phyloP scores from a whole-genome alignment of 805 yeast genomes.

The Cyberlindnera veronae region DNA sequence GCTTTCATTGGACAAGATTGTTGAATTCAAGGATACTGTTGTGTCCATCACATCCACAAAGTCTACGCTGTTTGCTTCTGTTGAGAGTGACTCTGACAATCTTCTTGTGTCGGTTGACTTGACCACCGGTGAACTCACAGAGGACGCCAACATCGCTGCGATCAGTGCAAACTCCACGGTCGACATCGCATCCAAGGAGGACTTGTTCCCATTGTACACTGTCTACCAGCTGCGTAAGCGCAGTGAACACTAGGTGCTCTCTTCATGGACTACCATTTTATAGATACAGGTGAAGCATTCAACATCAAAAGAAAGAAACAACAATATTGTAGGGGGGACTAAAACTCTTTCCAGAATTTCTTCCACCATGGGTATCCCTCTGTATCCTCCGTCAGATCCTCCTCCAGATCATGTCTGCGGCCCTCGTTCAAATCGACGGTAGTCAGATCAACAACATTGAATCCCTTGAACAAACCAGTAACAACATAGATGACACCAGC shows the following conservation, averaged over 20 bases:
- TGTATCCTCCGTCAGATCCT: too few relatives aligned
- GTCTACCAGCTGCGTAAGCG: slow-evolving; percentile 55
- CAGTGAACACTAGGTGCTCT: slow-evolving; percentile 48
- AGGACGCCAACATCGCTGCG: slow-evolving; percentile 25
- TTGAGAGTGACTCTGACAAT: slow-evolving; percentile 30
- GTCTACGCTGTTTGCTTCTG: slow-evolving; percentile 33
- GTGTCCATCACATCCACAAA: slow-evolving; percentile 31
- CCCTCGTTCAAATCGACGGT: slow-evolving; percentile 52
- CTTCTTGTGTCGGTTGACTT: slow-evolving; percentile 15
- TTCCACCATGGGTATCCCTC: slow-evolving; percentile 20
- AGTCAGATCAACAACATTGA: slow-evolving; percentile 39
- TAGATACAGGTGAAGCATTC: not conserved
- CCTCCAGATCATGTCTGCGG: slow-evolving; percentile 35
- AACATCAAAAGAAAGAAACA: not conserved
- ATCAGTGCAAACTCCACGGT: slow-evolving; percentile 19
- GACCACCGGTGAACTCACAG: slow-evolving; percentile 31
- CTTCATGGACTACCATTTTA: not conserved
- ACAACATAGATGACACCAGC: slow-evolving; percentile 41
- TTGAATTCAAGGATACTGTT: slow-evolving; percentile 31
- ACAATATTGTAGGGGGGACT: too few relatives aligned
- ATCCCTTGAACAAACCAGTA: slow-evolving; percentile 36
- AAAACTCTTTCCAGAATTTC: slow-evolving; percentile 10
- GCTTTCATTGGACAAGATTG: slow-evolving; percentile 24
- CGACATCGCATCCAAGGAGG: slow-evolving; percentile 23
- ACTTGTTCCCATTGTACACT: slow-evolving; percentile 46